These are phyloP conservation scores for Anacardium occidentale DNA, from an alignment of 345 rosid genomes.

Conservation along the genomic window DNA sequence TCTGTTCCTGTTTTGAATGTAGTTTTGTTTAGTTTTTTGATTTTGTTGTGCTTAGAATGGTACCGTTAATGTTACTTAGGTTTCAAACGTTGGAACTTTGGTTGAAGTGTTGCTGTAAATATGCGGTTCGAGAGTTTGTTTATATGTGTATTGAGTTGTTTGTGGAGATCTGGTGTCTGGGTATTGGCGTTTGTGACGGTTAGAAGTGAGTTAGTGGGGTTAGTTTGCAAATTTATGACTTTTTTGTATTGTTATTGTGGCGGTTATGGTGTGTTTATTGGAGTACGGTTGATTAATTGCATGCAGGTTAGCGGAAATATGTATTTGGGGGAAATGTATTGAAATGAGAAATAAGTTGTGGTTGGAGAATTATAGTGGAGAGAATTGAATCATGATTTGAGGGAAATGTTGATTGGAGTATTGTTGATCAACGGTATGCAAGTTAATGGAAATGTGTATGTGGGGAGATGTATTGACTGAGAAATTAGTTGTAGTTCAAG, in stretches of 20 bases:
- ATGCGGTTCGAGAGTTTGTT: background rate
- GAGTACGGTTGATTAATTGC: slow-evolving; percentile 3
- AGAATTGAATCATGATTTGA: background rate
- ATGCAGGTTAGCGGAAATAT: background rate
- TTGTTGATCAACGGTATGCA: slow-evolving; percentile 8
- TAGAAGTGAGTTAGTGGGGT: slow-evolving; percentile 9
- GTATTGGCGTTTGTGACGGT: slow-evolving; percentile 5
- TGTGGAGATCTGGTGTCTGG: slow-evolving; percentile 18
- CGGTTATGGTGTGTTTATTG: background rate
- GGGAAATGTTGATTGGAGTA: background rate
- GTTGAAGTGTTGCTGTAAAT: background rate
- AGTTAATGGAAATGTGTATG: slow-evolving; percentile 1
- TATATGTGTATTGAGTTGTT: slow-evolving; percentile 7
- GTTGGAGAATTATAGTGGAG: background rate
- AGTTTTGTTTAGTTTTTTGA: slow-evolving; percentile 10
- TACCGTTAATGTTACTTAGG: slow-evolving; percentile 10
- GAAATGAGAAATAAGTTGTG: background rate
- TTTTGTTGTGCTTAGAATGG: background rate
- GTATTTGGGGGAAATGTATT: background rate
- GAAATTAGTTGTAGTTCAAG: background rate
- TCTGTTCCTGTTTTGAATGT: background rate
- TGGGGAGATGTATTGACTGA: background rate
- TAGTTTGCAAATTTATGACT: background rate
- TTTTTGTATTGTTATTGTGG: slow-evolving; percentile 8
- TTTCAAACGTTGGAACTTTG: slow-evolving; percentile 7